Evolutionary conservation across 306 rosid species (phyloP).

Genomic region (Vachellia collinsii): DNA sequence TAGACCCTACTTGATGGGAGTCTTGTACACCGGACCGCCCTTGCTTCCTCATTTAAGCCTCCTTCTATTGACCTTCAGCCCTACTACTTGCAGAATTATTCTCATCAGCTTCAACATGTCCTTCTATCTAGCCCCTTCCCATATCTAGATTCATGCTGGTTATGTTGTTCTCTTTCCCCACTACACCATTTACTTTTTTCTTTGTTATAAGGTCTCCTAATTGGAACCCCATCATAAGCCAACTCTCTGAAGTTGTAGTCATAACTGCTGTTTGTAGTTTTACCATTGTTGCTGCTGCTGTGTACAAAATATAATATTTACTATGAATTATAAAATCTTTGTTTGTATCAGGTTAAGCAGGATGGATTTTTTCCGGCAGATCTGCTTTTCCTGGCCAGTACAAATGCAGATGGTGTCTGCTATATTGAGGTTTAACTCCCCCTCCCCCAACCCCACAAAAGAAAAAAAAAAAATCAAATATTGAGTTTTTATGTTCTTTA

Average conservation of each 20-base stretch:
- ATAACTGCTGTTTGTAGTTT: background rate
- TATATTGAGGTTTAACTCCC: slow-evolving; percentile 73
- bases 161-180: background rate
- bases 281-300: background rate
- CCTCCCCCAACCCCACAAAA: background rate
- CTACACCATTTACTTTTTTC: background rate
- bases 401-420: slow-evolving; percentile 95
- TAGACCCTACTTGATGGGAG: too few species aligned
- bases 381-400: slow-evolving; percentile 87
- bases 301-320: background rate
- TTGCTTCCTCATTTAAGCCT: background rate
- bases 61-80: background rate
- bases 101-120: background rate
- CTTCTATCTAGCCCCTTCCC: background rate
- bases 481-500: slow-evolving; percentile 10
- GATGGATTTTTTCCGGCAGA: slow-evolving; percentile 90
- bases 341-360: slow-evolving; percentile 72
- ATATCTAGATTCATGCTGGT: background rate
- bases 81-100: background rate
- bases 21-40: too few species aligned
- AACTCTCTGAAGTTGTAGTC: background rate
- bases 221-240: background rate
- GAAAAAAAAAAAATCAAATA: background rate
- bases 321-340: background rate
- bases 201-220: background rate